Evolutionary conservation across 129 eudicot species (phyloP), one percentile per base, ranked within the genome.

Genomic region (Flaveria linearis): DNA sequence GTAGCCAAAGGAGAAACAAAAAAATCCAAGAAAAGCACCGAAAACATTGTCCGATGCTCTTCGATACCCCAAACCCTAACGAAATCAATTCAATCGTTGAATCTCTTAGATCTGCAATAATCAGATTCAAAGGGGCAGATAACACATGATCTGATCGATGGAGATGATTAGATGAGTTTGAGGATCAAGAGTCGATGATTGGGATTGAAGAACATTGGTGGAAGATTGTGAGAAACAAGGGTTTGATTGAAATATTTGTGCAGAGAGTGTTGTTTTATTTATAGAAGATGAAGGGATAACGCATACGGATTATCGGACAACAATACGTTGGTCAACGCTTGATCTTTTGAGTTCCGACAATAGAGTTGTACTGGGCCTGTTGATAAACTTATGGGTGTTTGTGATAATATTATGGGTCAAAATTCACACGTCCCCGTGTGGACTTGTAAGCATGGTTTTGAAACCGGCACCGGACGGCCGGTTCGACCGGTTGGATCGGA

Each of bases 31-130:
- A 87, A 75, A 76, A 84, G 96, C 96, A 92, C 90, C 92, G 92
- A 92, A 88, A 75, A 89, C 98, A 92, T 92, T 80, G 82, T 88
- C 82, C 89, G 90, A 90, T 92, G 98, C 96, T 83, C 82, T 82
- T 73, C 76, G 60, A 78, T 66, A 72, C 83, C 57, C 55, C 85
- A 61, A 81, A 76, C 81, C 86, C 82, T 79, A 76, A 58, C 25
- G 17, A 14, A 22, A 39, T 20, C 69, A 63, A 76, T 14, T 71
- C 26, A 79, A 47, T 75, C 47, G 68, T 11, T 14, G 47, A 69
- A 28, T 58, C 25, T 33, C 65, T 45, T 45, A 41, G 85, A 73
- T 79, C 73, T 49, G 47, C 43, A 65, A 23, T 13, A 45, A 15
- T 69, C 10, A 7, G 55, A 80, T 72, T 74, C 67, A 80, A 71